Base-by-base conservation (phyloP, 2,329 filamentous ascomycete species). In the Lanzia echinophila region DNA sequence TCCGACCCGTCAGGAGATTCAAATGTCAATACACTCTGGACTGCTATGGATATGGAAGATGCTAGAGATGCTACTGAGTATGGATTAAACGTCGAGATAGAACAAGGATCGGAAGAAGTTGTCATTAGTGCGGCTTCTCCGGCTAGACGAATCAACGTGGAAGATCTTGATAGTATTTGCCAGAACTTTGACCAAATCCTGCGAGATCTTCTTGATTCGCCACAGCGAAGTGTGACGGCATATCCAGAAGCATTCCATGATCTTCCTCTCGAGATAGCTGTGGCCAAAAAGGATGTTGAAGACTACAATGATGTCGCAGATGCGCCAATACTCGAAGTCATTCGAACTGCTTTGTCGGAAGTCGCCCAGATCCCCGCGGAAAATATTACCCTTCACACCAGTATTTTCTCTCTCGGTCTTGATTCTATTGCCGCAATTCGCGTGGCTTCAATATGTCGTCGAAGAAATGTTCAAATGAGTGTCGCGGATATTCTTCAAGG, bases 31-130 rank as follows among this genome's bases (percentile, higher is more conserved):
- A 39, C 38, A 7, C 47, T 50, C 17, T 50, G 36, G 47, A 20
- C 24, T 2, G 10, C 38, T 5, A 19, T 50, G 11, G 47, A 50
- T n/a, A 15, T n/a, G 3, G 36, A 31, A 8, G 47, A 50, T 32
- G 28, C 13, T 50, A 24, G 47, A 19, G 47, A 42, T 20, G 24
- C 47, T 19, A 50, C 47, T n/a, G 47, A 50, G n/a, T 50, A 50
- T 42, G 36, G 47, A 13, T 20, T 50, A 4, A 50, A 50, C 31
- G 47, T 50, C 13, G 47, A 50, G 22, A 22, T 41, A 19, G 34
- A 41, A 8, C 47, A 50, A 22, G 47, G 36, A 31, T 12, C 11
- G 10, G 36, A 50, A 20, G 36, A 42, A 19, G n/a, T 50, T 1
- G 41, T 33, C 4, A 22, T 50, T 7, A 28, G 22, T 39, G 24